A percentile compares a stretch with the other conserved stretches of the same genome.
These are phyloP conservation scores for Ascomycota sp. DNA, from an alignment of 2,329 filamentous ascomycete genomes.

Conservation along the genomic window DNA sequence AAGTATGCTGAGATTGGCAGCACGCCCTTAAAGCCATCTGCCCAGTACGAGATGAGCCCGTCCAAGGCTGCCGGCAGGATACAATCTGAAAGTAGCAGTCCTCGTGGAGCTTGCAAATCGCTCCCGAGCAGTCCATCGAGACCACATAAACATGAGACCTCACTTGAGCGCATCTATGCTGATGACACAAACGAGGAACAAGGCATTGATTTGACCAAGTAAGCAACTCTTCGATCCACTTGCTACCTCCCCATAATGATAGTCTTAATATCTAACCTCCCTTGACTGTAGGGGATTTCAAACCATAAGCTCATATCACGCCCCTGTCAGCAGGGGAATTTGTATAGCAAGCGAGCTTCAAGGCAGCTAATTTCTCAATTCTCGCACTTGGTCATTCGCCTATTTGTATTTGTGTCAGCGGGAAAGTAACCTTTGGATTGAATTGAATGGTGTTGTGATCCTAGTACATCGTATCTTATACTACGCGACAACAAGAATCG, in stretches of 20 bases:
- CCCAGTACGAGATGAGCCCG: slow-evolving; percentile 36
- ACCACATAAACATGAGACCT: slow-evolving; percentile 13
- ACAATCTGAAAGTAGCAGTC: slow-evolving; percentile 37
- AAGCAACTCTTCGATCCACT: slow-evolving; percentile 6
- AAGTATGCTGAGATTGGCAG: slow-evolving; percentile 62
- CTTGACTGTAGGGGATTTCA: slow-evolving; percentile 33
- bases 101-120: slow-evolving; percentile 27
- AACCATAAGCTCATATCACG: slow-evolving; percentile 42
- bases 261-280: too few relatives aligned
- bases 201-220: slow-evolving; percentile 40
- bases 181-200: slow-evolving; percentile 23
- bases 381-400: background rate
- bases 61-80: slow-evolving; percentile 23
- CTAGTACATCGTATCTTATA: too few relatives aligned
- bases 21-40: slow-evolving; percentile 38
- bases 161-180: slow-evolving; percentile 9
- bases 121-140: slow-evolving; percentile 31
- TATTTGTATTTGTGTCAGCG: too few relatives aligned
- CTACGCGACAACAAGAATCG: too few relatives aligned
- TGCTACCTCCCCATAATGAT: too few relatives aligned
- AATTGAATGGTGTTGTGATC: too few relatives aligned
- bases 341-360: slow-evolving; percentile 21
- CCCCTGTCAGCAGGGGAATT: slow-evolving; percentile 26
- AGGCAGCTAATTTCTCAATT: slow-evolving; percentile 8
- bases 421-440: too few relatives aligned